These are phyloP conservation scores for Picea sitchensis DNA, from an alignment of 75 land plant species.

Conservation along the genomic window DNA sequence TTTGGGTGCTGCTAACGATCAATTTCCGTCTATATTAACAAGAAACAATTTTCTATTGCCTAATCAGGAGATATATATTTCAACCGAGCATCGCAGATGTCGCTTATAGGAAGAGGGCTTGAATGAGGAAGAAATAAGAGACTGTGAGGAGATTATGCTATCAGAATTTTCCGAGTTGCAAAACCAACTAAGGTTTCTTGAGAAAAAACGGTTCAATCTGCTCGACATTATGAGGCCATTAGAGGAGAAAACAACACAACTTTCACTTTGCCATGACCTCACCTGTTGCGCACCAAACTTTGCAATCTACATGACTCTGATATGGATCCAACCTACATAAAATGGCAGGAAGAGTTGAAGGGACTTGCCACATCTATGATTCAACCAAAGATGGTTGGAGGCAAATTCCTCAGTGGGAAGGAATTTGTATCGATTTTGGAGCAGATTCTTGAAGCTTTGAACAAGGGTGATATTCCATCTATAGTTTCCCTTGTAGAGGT, in stretches of 20 bases:
- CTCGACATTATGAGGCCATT: constrained; percentile 67
- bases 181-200: constrained; percentile 54
- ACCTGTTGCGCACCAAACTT: constrained; percentile 75
- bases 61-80: too few relatives aligned
- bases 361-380: constrained; percentile 56
- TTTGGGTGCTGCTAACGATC: too few relatives aligned
- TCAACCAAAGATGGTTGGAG: constrained; percentile 78
- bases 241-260: constrained; percentile 29
- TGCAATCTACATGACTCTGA: constrained; percentile 75
- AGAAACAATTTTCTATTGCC: too few relatives aligned
- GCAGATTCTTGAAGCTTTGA: constrained; percentile 84
- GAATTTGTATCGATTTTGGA: constrained; percentile 77
- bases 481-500: constrained; percentile 83
- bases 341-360: constrained; percentile 59
- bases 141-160: constrained; percentile 77
- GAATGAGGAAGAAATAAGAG: constrained; percentile 50
- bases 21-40: too few relatives aligned
- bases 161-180: constrained; percentile 61
- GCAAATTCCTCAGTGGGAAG: constrained; percentile 67
- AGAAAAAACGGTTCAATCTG: constrained; percentile 49
- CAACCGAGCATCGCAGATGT: constrained; percentile 42
- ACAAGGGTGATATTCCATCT: constrained; percentile 85
- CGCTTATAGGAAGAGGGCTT: constrained; percentile 70
- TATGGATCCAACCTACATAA: constrained; percentile 55
- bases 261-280: constrained; percentile 44